Evolutionary conservation across 1,284 basidiomycete genomes (phyloP).

Genomic region (Chalciporus sp.): DNA sequence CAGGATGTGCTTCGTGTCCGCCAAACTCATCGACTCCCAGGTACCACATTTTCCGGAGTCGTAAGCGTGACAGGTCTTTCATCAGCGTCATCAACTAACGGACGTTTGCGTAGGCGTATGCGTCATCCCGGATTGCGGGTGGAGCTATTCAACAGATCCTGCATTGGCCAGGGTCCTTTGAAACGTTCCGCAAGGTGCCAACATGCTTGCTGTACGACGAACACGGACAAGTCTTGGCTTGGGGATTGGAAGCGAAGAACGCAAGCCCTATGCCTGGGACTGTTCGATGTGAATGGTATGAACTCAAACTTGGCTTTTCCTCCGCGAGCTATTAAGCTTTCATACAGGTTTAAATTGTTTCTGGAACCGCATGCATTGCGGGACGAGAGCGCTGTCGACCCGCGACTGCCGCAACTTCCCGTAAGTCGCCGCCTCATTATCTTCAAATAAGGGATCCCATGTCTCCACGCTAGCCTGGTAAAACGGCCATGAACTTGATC

Average conservation of each 20-base stretch:
- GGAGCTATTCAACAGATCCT: constrained; percentile 78
- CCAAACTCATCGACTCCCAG: constrained; percentile 38
- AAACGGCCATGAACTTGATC: constrained; percentile 73
- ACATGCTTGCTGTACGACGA: constrained; percentile 79
- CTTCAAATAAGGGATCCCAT: not conserved
- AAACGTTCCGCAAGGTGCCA: constrained; percentile 80
- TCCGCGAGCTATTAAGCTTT: not conserved
- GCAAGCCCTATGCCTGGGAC: constrained; percentile 66
- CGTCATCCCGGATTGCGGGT: constrained; percentile 77
- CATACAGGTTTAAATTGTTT: constrained; percentile 72
- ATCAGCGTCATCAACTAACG: not conserved
- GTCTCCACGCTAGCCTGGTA: constrained; percentile 55
- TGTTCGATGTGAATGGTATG: constrained; percentile 70
- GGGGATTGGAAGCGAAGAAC: constrained; percentile 83
- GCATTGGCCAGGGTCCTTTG: constrained; percentile 76
- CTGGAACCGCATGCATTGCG: constrained; percentile 76
- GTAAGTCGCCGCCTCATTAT: constrained; percentile 41
- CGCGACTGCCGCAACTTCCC: constrained; percentile 76
- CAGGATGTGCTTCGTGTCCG: not conserved
- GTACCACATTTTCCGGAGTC: constrained; percentile 82
- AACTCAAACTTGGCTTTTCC: not conserved
- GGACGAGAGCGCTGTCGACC: constrained; percentile 66
- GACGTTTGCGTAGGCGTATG: constrained; percentile 57
- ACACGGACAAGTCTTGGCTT: constrained; percentile 66
- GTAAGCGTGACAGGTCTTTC: constrained; percentile 45